phyloP scores from a whole-genome alignment of 345 rosid genomes.

The Microthlaspi erraticum region DNA sequence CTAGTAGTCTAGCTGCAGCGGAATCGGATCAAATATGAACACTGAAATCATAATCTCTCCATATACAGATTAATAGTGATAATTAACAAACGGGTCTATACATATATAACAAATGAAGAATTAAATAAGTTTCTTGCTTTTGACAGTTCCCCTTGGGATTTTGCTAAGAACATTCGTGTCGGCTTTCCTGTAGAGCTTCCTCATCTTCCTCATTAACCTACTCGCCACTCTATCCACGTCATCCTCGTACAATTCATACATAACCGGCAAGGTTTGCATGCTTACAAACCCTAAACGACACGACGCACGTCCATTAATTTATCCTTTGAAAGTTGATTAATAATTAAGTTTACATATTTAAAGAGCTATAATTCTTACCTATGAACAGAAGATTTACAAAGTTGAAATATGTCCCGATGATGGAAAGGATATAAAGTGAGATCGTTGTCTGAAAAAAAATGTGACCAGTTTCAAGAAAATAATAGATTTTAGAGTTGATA shows the following conservation, averaged over 20 bases:
- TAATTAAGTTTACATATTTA: neutral
- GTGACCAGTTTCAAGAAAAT: neutral
- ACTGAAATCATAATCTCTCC: neutral
- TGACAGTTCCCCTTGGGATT: constrained; percentile 79
- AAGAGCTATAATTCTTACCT: constrained; percentile 52
- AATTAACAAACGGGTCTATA: no score
- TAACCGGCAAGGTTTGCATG: constrained; percentile 66
- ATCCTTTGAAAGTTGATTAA: neutral
- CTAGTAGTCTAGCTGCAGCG: neutral
- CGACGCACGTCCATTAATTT: neutral
- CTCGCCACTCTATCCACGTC: constrained; percentile 62
- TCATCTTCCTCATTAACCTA: constrained; percentile 45
- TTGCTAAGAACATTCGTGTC: constrained; percentile 69
- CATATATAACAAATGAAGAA: neutral
- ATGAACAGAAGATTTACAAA: constrained; percentile 75
- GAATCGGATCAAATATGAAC: neutral
- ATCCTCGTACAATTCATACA: constrained; percentile 63
- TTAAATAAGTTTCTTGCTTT: constrained; percentile 59
- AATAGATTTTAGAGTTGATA: neutral
- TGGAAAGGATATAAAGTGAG: constrained; percentile 63
- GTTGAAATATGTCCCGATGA: constrained; percentile 73
- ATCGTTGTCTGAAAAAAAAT: constrained; percentile 49
- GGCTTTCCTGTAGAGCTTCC: constrained; percentile 52
- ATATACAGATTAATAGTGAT: no score
- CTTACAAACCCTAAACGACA: constrained; percentile 53